phyloP scores from a whole-genome alignment of 139 green algal species.

The Zygnema cylindricum region DNA sequence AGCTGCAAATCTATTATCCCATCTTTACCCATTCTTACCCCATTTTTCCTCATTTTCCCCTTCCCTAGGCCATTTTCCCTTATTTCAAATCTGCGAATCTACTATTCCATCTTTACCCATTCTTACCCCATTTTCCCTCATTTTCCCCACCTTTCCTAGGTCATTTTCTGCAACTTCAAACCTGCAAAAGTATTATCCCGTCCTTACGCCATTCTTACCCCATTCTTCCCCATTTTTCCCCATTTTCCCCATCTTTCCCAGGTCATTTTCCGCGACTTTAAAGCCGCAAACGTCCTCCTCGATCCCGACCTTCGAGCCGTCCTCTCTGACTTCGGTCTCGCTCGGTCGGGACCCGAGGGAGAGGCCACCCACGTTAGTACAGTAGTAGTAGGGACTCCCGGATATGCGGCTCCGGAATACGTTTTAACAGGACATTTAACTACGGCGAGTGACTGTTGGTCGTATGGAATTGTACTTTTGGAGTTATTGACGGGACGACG shows the following conservation, averaged over 20 bases:
- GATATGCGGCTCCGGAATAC: slow-evolving; percentile 71
- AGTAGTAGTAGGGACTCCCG: slow-evolving; percentile 66
- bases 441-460: slow-evolving; percentile 69
- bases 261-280: slow-evolving; percentile 73
- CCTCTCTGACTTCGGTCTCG: slow-evolving; percentile 78
- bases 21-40: background rate
- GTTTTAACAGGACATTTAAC: slow-evolving; percentile 58
- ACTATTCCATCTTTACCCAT: background rate
- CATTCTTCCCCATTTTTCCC: too few relatives aligned
- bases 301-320: slow-evolving; percentile 77
- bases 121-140: background rate
- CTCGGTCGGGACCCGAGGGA: slow-evolving; percentile 15
- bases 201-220: background rate
- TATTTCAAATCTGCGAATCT: too few relatives aligned
- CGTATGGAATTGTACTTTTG: slow-evolving; percentile 70
- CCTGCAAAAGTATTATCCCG: too few relatives aligned
- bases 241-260: background rate
- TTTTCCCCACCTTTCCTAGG: slow-evolving; percentile 6
- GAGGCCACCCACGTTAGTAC: slow-evolving; percentile 58
- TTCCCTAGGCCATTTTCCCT: too few relatives aligned
- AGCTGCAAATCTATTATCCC: too few relatives aligned
- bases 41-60: background rate
- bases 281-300: slow-evolving; percentile 69
- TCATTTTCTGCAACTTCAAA: too few relatives aligned
- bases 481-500: slow-evolving; percentile 68